Base-by-base conservation (phyloP, 129 eudicot genomes). In the Erigeron canadensis region DNA sequence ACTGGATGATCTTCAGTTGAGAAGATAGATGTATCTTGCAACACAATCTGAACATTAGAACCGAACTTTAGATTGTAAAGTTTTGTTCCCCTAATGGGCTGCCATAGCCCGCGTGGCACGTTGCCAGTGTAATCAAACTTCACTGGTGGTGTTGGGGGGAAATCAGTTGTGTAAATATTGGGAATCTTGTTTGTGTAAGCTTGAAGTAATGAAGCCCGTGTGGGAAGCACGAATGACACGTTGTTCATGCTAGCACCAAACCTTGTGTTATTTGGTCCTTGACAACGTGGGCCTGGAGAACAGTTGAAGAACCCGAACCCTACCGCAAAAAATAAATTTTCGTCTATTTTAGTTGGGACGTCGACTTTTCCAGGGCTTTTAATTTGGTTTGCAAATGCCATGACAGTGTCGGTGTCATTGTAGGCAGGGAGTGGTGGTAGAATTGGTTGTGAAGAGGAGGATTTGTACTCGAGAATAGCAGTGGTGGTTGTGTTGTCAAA, bases 401-500 rank as follows among this genome's bases (percentile, higher is more conserved):
- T 77, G 56, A 77, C 91, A 1, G 97, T 79, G 81, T 74, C 73
- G 34, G 97, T 81, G 74, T 91, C 95, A 38, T 87, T 87, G 80
- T 65, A 91, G 79, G 91, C 87, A 3, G 95, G 95, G 3, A 91
- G 76, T 51, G 17, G 78, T 5, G 97, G 95, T 56, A 91, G 73
- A 4, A 61, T 47, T 10, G 97, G 89, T 12, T 4, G 55, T 6
- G 70, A 17, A 56, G 75, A 68, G 59, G 86, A 21, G 51, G 84
- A 79, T 54, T 37, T 75, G 85, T 90, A 87, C 65, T 83, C 85
- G 8, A 90, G 83, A 50, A 90, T 75, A 5, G 97, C 97, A 11
- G 95, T 90, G 64, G 95, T 78, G 70, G 97, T 91, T 38, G 97
- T 85, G 83, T 91, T 87, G 76, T 88, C 90, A 57, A 87, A 91